phyloP scores from a whole-genome alignment of 1,139 yeast genomes.

The Pichia sp. region DNA sequence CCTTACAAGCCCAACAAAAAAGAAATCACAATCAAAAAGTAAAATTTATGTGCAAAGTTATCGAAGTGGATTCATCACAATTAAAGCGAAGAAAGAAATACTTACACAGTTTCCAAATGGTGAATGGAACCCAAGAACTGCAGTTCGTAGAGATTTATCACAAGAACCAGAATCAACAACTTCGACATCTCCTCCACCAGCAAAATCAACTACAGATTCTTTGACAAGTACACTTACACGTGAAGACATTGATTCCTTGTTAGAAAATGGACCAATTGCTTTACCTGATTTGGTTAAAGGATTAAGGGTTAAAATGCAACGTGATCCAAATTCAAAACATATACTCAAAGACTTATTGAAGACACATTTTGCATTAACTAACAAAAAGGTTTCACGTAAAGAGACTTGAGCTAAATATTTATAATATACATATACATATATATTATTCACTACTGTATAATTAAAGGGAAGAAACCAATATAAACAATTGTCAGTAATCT shows the following conservation, averaged over 20 bases:
- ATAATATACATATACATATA: neutral
- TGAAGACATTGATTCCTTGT: slow-evolving; percentile 57
- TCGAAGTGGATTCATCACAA: slow-evolving; percentile 60
- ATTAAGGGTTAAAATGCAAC: slow-evolving; percentile 57
- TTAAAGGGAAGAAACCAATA: neutral
- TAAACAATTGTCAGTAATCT: neutral
- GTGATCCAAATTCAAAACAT: slow-evolving; percentile 57
- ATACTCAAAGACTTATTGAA: slow-evolving; percentile 64
- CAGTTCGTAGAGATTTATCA: slow-evolving; percentile 36
- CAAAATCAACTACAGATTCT: neutral
- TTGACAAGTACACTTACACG: slow-evolving; percentile 3
- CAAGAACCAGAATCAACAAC: slow-evolving; percentile 6
- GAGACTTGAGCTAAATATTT: neutral
- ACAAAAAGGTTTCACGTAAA: slow-evolving; percentile 29
- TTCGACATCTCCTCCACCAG: neutral
- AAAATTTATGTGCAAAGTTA: slow-evolving; percentile 42
- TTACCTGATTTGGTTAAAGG: slow-evolving; percentile 59
- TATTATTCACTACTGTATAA: neutral
- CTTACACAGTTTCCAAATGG: slow-evolving; percentile 69
- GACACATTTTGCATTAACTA: slow-evolving; percentile 59
- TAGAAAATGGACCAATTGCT: slow-evolving; percentile 56
- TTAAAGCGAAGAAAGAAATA: slow-evolving; percentile 58
- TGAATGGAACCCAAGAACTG: slow-evolving; percentile 70
- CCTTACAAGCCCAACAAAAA: slow-evolving; percentile 13
- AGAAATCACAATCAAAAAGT: slow-evolving; percentile 6